Evolutionary conservation across 1,139 yeast species (phyloP).

Genomic region (Kodamaea ohmeri): DNA sequence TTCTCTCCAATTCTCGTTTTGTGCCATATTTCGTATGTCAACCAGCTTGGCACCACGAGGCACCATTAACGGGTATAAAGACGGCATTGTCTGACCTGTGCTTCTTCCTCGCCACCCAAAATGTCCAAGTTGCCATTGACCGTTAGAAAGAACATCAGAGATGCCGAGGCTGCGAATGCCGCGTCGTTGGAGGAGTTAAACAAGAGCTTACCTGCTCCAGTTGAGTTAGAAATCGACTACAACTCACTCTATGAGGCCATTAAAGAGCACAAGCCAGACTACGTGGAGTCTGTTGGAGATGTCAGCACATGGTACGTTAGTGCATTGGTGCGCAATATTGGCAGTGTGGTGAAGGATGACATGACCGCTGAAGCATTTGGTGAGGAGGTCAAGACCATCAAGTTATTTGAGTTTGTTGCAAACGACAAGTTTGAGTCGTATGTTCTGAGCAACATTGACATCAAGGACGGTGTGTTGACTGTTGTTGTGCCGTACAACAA

Average conservation of each 20-base stretch:
- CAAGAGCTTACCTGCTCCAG: neutral
- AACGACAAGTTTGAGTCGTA: neutral
- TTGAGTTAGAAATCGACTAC: constrained; percentile 5
- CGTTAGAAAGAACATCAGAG: constrained; percentile 6
- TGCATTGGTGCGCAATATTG: constrained; percentile 2
- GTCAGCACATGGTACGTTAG: constrained; percentile 6
- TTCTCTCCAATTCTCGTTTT: neutral
- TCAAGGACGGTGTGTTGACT: constrained; percentile 4
- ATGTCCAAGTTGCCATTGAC: constrained; percentile 6
- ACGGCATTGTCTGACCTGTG: neutral
- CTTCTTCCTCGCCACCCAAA: neutral
- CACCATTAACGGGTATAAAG: neutral
- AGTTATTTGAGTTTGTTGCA: constrained; percentile 5
- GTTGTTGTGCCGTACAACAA: constrained; percentile 3
- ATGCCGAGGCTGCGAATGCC: constrained; percentile 4
- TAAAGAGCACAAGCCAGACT: constrained; percentile 5
- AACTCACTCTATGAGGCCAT: constrained; percentile 4
- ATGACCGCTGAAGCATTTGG: constrained; percentile 5
- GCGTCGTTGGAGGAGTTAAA: constrained; percentile 2
- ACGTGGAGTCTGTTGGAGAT: constrained; percentile 1
- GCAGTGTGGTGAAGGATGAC: constrained; percentile 3
- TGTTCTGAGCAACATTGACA: constrained; percentile 3
- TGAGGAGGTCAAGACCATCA: constrained; percentile 7
- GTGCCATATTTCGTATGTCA: neutral
- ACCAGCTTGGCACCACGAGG: neutral